Conservation (phyloP, 2,329 filamentous ascomycete genomes). For the Fusarium brachygibbosum region DNA sequence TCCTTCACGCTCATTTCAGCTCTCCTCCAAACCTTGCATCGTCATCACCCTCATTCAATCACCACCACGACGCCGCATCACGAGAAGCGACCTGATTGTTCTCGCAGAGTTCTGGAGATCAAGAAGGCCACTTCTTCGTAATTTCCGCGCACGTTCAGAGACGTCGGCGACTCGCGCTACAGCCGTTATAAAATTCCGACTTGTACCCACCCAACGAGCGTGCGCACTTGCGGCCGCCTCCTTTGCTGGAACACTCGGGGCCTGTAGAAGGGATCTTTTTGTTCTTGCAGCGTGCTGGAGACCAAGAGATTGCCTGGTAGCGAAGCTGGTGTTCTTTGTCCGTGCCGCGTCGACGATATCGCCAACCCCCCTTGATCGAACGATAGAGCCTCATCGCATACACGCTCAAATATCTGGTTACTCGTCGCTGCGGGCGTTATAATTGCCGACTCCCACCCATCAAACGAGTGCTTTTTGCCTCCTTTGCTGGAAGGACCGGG, state of each 20-base stretch:
- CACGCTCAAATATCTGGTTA: constrained; percentile 4
- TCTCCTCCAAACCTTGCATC: neutral
- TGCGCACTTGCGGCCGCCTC: neutral
- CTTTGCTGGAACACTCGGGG: constrained; percentile 20
- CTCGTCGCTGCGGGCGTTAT: constrained; percentile 19
- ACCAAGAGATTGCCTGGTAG: constrained; percentile 6
- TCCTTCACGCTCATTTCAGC: neutral
- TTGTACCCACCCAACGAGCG: constrained; percentile 17
- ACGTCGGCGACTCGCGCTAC: constrained; percentile 19
- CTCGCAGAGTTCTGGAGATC: constrained; percentile 24
- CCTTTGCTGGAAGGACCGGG: constrained; percentile 33
- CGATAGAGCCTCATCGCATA: neutral
- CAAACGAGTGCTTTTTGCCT: constrained; percentile 4
- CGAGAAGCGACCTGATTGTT: constrained; percentile 3
- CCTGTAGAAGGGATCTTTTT: constrained; percentile 15
- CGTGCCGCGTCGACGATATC: neutral
- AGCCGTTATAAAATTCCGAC: constrained; percentile 16
- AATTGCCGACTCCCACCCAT: constrained; percentile 35
- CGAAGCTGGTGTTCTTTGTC: constrained; percentile 7
- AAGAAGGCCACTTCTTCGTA: neutral
- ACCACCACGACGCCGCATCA: neutral
- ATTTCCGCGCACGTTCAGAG: neutral
- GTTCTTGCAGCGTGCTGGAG: constrained; percentile 15
- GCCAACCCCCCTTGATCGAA: neutral
- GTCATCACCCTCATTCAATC: neutral